Evolutionary conservation across 257 asterid species (phyloP).

Genomic region (Echium plantagineum): DNA sequence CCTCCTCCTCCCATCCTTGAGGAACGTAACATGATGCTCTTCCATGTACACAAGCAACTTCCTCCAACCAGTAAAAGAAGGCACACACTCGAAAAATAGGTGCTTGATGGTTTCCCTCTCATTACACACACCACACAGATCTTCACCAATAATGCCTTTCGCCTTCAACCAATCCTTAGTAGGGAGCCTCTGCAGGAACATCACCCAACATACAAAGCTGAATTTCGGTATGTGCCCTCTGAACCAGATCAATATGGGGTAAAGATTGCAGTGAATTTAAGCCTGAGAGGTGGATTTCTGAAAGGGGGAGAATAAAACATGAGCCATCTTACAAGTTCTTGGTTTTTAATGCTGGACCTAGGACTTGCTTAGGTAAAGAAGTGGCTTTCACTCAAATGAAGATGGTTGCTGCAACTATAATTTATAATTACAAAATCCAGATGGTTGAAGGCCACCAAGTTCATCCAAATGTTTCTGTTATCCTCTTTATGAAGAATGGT

Average conservation of each 20-base stretch:
- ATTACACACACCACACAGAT: too few relatives aligned
- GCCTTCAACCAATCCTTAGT: too few relatives aligned
- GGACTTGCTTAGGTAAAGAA: constrained; percentile 58
- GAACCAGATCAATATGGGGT: constrained; percentile 52
- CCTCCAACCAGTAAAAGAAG: too few relatives aligned
- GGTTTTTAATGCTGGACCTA: constrained; percentile 61
- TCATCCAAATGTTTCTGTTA: constrained; percentile 36
- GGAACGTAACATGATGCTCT: too few relatives aligned
- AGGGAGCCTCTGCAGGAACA: too few relatives aligned
- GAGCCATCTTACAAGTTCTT: constrained; percentile 52
- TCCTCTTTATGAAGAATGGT: constrained; percentile 49
- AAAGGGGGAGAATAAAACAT: constrained; percentile 23
- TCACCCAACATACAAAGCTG: too few relatives aligned
- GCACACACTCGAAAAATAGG: too few relatives aligned
- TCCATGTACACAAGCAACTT: too few relatives aligned
- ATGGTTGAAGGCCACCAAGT: constrained; percentile 31
- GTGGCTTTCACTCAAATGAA: constrained; percentile 43
- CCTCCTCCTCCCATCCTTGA: too few relatives aligned
- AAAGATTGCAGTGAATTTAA: constrained; percentile 37
- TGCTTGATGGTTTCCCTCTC: too few relatives aligned
- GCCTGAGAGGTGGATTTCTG: constrained; percentile 56
- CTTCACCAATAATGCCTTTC: too few relatives aligned
- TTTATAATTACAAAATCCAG: constrained; percentile 27
- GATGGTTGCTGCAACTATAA: constrained; percentile 34
- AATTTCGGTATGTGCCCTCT: too few relatives aligned